These are phyloP conservation scores for Ceratobasidium sp. DNA, from an alignment of 1,284 basidiomycete species.

Conservation along the genomic window DNA sequence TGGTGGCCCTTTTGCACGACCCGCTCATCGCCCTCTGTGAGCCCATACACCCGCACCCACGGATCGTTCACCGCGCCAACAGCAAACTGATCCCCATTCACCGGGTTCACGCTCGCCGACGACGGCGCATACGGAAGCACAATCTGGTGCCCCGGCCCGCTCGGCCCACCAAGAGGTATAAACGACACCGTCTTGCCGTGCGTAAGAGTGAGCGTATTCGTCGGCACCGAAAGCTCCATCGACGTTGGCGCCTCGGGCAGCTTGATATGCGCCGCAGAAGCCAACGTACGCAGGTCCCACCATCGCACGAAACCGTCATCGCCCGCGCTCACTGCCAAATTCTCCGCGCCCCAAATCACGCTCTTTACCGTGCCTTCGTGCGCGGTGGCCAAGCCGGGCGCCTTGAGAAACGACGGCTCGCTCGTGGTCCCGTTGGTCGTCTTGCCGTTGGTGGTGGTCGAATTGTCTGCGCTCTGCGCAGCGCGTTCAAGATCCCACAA, in stretches of 20 bases:
- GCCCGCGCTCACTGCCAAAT: conserved; percentile 83
- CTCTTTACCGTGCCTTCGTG: conserved; percentile 94
- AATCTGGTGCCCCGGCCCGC: conserved; percentile 62
- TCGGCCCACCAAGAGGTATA: conserved; percentile 60
- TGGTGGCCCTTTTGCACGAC: conserved; percentile 98
- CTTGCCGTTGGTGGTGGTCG: conserved; percentile 59
- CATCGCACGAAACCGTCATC: conserved; percentile 95
- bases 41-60: conserved; percentile 95
- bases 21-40: conserved; percentile 83
- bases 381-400: conserved; percentile 57
- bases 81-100: conserved; percentile 88
- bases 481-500: conserved; percentile 90
- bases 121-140: conserved; percentile 86
- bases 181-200: conserved; percentile 93
- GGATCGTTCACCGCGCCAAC: conserved; percentile 92
- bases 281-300: conserved; percentile 92
- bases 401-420: conserved; percentile 51
- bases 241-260: conserved; percentile 88
- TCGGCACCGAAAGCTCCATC: conserved; percentile 90
- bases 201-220: conserved; percentile 88
- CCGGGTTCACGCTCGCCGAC: conserved; percentile 92
- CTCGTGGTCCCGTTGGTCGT: conserved; percentile 57
- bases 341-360: conserved; percentile 91
- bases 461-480: conserved; percentile 75
- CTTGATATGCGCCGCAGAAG: conserved; percentile 74